A percentile compares a stretch with the other conserved stretches of the same genome.
phyloP scores from a whole-genome alignment of 768 basidiomycete species.

The Kwoniella pini region DNA sequence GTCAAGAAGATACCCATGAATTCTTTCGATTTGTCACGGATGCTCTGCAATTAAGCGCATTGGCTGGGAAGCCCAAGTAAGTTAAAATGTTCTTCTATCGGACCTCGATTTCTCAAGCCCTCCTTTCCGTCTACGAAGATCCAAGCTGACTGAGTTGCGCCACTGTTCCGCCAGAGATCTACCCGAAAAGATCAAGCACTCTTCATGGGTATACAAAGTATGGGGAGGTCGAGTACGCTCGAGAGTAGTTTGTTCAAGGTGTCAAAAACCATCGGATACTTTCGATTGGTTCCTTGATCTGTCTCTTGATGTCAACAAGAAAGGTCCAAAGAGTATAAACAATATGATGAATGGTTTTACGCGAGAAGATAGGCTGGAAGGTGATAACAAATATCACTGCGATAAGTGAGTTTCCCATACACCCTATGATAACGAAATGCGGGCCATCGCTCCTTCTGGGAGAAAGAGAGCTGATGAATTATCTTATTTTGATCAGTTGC shows the following conservation, averaged over 20 bases:
- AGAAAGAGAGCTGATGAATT: no score
- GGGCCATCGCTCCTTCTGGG: no score
- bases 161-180: constrained; percentile 58
- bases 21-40: constrained; percentile 94
- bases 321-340: constrained; percentile 63
- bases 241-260: constrained; percentile 79
- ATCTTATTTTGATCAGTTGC: constrained; percentile 72
- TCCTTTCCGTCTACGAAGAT: no score
- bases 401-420: constrained; percentile 73
- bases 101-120: constrained; percentile 57
- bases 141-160: no score
- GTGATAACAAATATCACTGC: constrained; percentile 95
- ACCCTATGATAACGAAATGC: no score
- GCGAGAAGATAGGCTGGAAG: constrained; percentile 76
- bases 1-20: constrained; percentile 98
- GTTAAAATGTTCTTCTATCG: no score
- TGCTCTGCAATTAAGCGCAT: constrained; percentile 79
- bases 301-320: constrained; percentile 80
- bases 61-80: constrained; percentile 71
- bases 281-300: constrained; percentile 94
- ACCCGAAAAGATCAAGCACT: constrained; percentile 60
- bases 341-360: constrained; percentile 61
- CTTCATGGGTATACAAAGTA: constrained; percentile 90
- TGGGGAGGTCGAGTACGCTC: constrained; percentile 92
- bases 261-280: constrained; percentile 87